phyloP scores from a whole-genome alignment of 208 protist species.

The Leishmania amazonensis region DNA sequence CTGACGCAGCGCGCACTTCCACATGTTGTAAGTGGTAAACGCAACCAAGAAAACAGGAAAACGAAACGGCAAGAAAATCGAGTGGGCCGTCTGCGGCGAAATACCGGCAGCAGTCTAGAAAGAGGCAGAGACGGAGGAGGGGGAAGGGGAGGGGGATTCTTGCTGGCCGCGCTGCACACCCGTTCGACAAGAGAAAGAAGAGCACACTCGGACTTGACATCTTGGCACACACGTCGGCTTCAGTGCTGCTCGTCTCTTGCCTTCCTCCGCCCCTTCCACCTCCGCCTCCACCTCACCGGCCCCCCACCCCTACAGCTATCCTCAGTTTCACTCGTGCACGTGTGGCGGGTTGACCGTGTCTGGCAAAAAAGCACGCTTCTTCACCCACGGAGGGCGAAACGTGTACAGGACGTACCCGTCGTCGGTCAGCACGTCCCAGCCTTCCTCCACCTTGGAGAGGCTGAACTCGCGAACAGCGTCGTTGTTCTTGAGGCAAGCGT shows the following conservation, averaged over 20 bases:
- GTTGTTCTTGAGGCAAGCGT: constrained; percentile 57
- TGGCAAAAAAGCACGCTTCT: constrained; percentile 62
- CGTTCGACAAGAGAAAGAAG: background rate
- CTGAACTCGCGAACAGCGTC: constrained; percentile 62
- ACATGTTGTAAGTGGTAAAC: background rate
- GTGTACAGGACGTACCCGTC: constrained; percentile 90
- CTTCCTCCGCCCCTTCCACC: background rate
- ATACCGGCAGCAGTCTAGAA: background rate
- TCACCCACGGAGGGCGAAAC: constrained; percentile 88
- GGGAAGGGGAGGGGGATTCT: background rate
- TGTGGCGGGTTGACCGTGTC: constrained; percentile 41
- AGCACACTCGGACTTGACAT: background rate
- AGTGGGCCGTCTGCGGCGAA: background rate
- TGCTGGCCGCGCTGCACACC: background rate
- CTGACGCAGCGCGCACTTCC: too few relatives aligned
- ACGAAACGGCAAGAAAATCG: background rate
- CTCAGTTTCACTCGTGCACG: constrained; percentile 23
- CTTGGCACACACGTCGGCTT: background rate
- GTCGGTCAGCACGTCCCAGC: constrained; percentile 85
- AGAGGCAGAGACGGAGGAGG: background rate
- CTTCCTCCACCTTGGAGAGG: constrained; percentile 76
- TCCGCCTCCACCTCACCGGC: background rate
- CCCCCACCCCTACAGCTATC: background rate
- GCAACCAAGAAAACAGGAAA: background rate
- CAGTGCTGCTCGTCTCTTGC: background rate